A percentile compares a stretch with the other conserved stretches of the same genome.
phyloP scores from a whole-genome alignment of 2,329 filamentous ascomycete genomes.

The Colletotrichum tofieldiae region DNA sequence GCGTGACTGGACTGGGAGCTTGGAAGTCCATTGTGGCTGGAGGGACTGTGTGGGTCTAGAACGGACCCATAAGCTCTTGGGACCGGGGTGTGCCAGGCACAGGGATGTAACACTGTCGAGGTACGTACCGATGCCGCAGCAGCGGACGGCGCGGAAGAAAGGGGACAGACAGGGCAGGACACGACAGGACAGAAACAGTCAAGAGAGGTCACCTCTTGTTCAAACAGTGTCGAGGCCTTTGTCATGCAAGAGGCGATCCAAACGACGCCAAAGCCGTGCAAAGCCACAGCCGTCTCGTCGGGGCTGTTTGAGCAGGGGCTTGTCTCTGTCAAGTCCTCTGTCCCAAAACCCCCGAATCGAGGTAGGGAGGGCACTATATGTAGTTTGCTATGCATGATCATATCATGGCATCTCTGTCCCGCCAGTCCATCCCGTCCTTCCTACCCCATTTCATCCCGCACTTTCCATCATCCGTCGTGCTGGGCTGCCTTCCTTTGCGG shows the following conservation, averaged over 20 bases:
- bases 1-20: constrained; percentile 5
- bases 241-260: constrained; percentile 29
- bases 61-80: constrained; percentile 14
- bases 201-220: neutral
- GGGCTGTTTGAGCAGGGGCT: constrained; percentile 36
- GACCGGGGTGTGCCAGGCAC: neutral
- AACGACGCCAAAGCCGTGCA: constrained; percentile 19
- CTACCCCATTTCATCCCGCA: constrained; percentile 36
- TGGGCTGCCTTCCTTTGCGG: constrained; percentile 5
- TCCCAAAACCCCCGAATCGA: constrained; percentile 10
- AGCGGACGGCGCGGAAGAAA: neutral
- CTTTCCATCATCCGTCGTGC: constrained; percentile 13
- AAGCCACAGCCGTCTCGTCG: constrained; percentile 30
- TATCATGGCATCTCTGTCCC: constrained; percentile 18
- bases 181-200: neutral
- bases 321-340: constrained; percentile 17
- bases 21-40: constrained; percentile 22
- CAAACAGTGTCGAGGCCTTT: constrained; percentile 12
- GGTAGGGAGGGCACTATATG: constrained; percentile 16
- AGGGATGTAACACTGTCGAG: neutral
- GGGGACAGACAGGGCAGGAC: neutral
- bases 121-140: neutral
- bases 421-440: constrained; percentile 28
- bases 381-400: constrained; percentile 7
- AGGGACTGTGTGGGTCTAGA: constrained; percentile 28